Percentiles rank a stretch among this genome's conserved stretches.
Conservation (phyloP, 345 rosid species). For the Schrenkiella parvula region DNA sequence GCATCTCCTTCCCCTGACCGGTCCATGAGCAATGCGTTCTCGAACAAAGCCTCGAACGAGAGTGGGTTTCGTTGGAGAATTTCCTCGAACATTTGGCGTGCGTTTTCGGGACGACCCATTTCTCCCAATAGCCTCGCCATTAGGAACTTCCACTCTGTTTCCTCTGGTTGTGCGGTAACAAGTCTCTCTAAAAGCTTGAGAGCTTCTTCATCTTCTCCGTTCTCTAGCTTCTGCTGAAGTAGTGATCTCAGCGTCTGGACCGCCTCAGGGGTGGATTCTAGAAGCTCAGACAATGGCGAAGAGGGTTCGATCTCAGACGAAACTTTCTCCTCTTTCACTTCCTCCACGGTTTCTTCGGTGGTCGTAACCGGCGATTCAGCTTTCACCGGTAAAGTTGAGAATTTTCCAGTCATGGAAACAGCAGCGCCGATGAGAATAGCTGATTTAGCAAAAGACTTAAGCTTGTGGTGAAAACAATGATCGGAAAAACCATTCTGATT, state of each 20-base stretch:
- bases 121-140: conserved; percentile 56
- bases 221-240: conserved; percentile 65
- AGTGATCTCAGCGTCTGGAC: conserved; percentile 50
- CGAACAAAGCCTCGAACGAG: conserved; percentile 86
- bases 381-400: conserved; percentile 43
- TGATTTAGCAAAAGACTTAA: conserved; percentile 48
- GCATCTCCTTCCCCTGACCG: conserved; percentile 72
- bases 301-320: conserved; percentile 6
- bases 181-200: conserved; percentile 44
- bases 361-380: conserved; percentile 52
- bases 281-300: conserved; percentile 46
- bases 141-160: conserved; percentile 70
- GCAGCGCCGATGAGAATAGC: conserved; percentile 51
- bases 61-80: conserved; percentile 67
- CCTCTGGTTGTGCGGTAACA: conserved; percentile 54
- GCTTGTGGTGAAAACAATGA: conserved; percentile 19
- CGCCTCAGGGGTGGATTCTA: conserved; percentile 51
- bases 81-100: conserved; percentile 81
- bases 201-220: conserved; percentile 70
- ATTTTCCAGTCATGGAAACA: conserved; percentile 43
- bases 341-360: conserved; percentile 29
- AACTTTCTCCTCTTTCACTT: conserved; percentile 19
- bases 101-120: conserved; percentile 55
- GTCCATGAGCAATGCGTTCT: conserved; percentile 84
- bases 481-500: background rate